A percentile compares a stretch with the other conserved stretches of the same genome.
phyloP scores from a whole-genome alignment of 2,329 filamentous ascomycete species.

The Monilinia fructigena region DNA sequence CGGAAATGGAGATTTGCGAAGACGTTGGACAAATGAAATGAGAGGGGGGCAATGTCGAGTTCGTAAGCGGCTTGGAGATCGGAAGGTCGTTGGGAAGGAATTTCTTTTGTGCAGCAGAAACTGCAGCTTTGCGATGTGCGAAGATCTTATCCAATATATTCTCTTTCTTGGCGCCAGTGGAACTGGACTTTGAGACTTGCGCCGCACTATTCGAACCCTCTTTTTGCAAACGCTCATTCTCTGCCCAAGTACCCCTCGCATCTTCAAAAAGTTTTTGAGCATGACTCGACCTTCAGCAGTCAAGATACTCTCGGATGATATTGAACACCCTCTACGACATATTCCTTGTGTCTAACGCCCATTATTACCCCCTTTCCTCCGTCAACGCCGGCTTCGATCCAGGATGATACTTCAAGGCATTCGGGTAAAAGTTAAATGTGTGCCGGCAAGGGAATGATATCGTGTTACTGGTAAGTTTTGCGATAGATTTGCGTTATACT shows the following conservation, averaged over 20 bases:
- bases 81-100: constrained; percentile 78
- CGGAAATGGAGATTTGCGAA: constrained; percentile 80
- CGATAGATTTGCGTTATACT: constrained; percentile 81
- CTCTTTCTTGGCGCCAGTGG: constrained; percentile 56
- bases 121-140: constrained; percentile 70
- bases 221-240: constrained; percentile 62
- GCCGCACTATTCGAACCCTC: constrained; percentile 39
- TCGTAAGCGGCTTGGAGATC: constrained; percentile 87
- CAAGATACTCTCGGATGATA: constrained; percentile 96
- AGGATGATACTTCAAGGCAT: constrained; percentile 85
- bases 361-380: constrained; percentile 86
- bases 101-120: constrained; percentile 72
- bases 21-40: constrained; percentile 73
- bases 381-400: constrained; percentile 73
- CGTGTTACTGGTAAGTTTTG: constrained; percentile 85
- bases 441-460: constrained; percentile 95
- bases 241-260: constrained; percentile 92
- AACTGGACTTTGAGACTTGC: constrained; percentile 28
- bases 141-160: constrained; percentile 94
- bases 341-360: constrained; percentile 91
- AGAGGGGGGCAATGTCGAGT: constrained; percentile 77
- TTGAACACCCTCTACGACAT: constrained; percentile 90
- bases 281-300: constrained; percentile 85
- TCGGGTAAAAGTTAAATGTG: constrained; percentile 80
- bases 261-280: constrained; percentile 86